phyloP scores from a whole-genome alignment of 176 grass and related monocot genomes.

The Oryza meridionalis region DNA sequence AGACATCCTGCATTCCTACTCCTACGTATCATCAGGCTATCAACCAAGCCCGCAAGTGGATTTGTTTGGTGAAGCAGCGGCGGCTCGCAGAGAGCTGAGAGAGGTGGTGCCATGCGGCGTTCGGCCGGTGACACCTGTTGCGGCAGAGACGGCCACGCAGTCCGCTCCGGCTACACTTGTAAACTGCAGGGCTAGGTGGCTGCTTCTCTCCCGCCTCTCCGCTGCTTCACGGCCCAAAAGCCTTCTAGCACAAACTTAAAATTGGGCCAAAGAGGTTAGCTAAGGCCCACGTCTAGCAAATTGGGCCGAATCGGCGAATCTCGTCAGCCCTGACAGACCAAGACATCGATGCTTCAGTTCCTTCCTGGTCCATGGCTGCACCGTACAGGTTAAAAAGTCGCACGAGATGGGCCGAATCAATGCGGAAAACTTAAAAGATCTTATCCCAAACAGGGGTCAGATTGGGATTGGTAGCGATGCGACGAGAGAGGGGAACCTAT shows the following conservation, averaged over 20 bases:
- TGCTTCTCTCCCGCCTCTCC: too few relatives aligned
- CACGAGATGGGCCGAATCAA: not conserved
- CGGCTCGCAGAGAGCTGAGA: not conserved
- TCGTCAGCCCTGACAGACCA: too few relatives aligned
- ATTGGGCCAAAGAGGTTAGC: not conserved
- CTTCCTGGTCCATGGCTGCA: not conserved
- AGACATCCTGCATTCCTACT: too few relatives aligned
- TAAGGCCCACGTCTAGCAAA: too few relatives aligned
- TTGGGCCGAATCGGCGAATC: too few relatives aligned
- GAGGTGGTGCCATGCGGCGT: not conserved
- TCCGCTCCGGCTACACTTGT: conserved; percentile 6
- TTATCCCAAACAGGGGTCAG: not conserved
- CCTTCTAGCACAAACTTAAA: not conserved
- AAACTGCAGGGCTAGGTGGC: too few relatives aligned
- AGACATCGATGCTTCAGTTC: not conserved
- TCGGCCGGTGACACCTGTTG: conserved; percentile 26
- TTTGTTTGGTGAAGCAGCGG: not conserved
- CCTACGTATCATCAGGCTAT: too few relatives aligned
- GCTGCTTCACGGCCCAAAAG: not conserved
- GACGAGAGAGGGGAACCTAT: not conserved
- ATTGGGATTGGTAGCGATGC: not conserved
- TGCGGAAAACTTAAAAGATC: not conserved
- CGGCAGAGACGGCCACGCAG: conserved; percentile 6
- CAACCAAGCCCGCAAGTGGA: not conserved
- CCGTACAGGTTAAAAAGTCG: not conserved